Base-by-base conservation (phyloP, 2,329 filamentous ascomycete species). In the Ceratocystiopsis brevicomis region DNA sequence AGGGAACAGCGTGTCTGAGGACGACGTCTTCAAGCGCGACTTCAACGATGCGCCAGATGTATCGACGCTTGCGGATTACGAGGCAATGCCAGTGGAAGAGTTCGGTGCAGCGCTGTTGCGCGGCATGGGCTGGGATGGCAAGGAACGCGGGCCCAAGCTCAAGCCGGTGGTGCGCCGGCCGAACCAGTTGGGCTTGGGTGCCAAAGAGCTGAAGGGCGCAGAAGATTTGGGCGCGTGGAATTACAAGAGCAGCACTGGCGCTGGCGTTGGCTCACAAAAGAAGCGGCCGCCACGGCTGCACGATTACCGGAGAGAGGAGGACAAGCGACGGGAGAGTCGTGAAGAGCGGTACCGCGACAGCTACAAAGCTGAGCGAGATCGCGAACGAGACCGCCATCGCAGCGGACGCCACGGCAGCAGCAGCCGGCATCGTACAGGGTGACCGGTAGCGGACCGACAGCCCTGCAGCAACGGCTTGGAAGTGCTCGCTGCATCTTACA, bases 81-180 rank as follows among this genome's bases (percentile, higher is more conserved):
- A 81, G 46, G 77, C 80, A 13, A 80, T 94, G 48, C 88, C 90
- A 0, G 85, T 96, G 15, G 88, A 95, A 52, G 86, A 95, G 53
- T 98, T 96, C 51, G 90, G 90, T 9, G 81, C 86, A 16, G 86
- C 87, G 0, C 68, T 96, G 49, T 68, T 98, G 34, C 76, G 87
- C 32, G 86, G 87, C 11, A 95, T 96, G 82, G 90, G 90, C 10
- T 95, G 88, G 87, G 86, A 95, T 65, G 79, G 62, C 59, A 71
- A 76, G 44, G 64, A 68, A 48, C 61, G 66, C 39, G 69, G 67
- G 2, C 59, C 65, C 3, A 81, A 81, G 50, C 67, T 76, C 34
- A 78, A 74, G 48, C 64, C 76, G 16, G 67, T 77, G 14, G 78
- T 81, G 55, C 70, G 77, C 42, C 73, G 87, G 41, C 79, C 85